A percentile compares a stretch with the other conserved stretches of the same genome.
These are phyloP conservation scores for Agrocybe pediades DNA, from an alignment of 768 basidiomycete species.

Conservation along the genomic window DNA sequence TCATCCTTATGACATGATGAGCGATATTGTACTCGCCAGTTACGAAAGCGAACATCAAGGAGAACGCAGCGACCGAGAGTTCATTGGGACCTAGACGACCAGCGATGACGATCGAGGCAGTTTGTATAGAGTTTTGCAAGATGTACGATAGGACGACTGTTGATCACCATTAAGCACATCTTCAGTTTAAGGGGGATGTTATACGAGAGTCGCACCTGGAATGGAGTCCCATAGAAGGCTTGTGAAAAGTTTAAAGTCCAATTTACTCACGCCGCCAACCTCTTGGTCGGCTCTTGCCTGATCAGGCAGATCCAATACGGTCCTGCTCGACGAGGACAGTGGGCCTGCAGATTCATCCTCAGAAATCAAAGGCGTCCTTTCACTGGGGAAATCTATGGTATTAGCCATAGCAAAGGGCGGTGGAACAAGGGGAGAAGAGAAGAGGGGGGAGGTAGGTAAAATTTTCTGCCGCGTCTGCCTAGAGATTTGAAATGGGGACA, in stretches of 20 bases:
- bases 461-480: conserved; percentile 1
- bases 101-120: conserved; percentile 60
- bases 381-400: conserved; percentile 11
- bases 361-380: conserved; percentile 19
- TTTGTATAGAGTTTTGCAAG: conserved; percentile 76
- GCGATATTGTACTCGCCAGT: conserved; percentile 60
- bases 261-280: conserved; percentile 18
- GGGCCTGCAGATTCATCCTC: conserved; percentile 4
- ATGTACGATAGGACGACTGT: conserved; percentile 70
- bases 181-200: not conserved
- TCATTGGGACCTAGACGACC: conserved; percentile 71
- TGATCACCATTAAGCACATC: not conserved
- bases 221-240: conserved; percentile 58
- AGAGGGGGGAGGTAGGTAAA: conserved; percentile 10
- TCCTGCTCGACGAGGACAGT: conserved; percentile 20
- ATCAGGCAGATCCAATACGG: conserved; percentile 24
- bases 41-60: conserved; percentile 77
- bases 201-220: conserved; percentile 43
- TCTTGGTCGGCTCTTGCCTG: conserved; percentile 27
- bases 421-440: conserved; percentile 8
- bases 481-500: not conserved
- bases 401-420: conserved; percentile 12
- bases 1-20: conserved; percentile 35
- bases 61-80: conserved; percentile 71
- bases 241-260: conserved; percentile 39